Evolutionary conservation across 495 filamentous ascomycete genomes (phyloP).

Genomic region (Podospora anserina): DNA sequence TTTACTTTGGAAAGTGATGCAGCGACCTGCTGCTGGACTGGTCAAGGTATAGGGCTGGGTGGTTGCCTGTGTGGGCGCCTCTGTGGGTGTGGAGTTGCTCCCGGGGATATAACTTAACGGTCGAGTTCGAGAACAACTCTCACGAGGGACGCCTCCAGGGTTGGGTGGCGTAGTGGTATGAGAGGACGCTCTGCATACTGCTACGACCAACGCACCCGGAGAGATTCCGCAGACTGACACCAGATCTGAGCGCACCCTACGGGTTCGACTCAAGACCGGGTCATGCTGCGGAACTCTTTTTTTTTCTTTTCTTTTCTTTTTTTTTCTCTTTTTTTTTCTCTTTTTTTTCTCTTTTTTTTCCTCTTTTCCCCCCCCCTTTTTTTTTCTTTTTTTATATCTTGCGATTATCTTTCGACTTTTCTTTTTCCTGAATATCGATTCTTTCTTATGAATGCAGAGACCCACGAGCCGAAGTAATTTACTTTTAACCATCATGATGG

Average conservation of each 20-base stretch:
- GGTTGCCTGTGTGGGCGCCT: too few species aligned
- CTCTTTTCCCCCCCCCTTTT: too few species aligned
- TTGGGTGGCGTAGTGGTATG: neutral
- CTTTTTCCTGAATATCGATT: too few species aligned
- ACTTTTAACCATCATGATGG: too few species aligned
- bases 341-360: neutral
- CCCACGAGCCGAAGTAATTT: too few species aligned
- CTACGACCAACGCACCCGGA: neutral
- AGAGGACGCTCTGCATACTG: neutral
- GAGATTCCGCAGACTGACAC: neutral
- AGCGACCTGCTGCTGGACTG: too few species aligned
- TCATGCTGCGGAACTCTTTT: neutral
- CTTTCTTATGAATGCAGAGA: too few species aligned
- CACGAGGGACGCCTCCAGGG: neutral
- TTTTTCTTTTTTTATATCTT: too few species aligned
- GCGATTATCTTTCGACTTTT: too few species aligned
- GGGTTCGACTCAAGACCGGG: neutral
- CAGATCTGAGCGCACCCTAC: neutral
- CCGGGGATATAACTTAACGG: neutral
- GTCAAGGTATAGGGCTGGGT: too few species aligned
- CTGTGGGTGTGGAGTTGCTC: neutral
- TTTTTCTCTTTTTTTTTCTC: neutral
- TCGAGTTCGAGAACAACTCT: neutral
- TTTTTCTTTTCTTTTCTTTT: neutral
- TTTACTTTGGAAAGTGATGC: too few species aligned